These are phyloP conservation scores for Fragaria vesca DNA, from an alignment of 306 rosid species.

Conservation along the genomic window DNA sequence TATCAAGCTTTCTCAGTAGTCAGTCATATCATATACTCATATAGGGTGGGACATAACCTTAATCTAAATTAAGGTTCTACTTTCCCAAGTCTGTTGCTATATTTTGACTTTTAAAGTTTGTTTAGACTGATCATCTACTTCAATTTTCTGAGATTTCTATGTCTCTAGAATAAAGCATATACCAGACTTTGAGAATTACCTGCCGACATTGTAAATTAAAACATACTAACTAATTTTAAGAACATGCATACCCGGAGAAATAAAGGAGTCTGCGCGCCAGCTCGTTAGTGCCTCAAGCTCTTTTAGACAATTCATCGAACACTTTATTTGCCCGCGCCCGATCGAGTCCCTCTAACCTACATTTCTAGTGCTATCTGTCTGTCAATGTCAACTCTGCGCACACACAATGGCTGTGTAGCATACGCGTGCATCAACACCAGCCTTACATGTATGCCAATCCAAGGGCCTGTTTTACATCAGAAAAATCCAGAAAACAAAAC, in stretches of 20 bases:
- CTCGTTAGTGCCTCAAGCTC: not conserved
- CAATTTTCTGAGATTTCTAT: not conserved
- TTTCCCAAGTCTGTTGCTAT: not conserved
- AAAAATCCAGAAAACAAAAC: not conserved
- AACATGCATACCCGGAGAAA: not conserved
- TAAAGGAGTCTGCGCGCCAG: not conserved
- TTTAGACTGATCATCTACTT: not conserved
- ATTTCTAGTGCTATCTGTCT: not conserved
- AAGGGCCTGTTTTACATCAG: not conserved
- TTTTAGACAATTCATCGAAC: not conserved
- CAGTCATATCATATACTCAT: not conserved
- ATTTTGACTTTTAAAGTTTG: not conserved
- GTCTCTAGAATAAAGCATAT: not conserved
- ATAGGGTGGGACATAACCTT: not conserved
- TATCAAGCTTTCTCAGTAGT: not conserved
- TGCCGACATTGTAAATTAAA: not conserved
- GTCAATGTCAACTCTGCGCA: not conserved
- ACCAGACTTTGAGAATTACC: not conserved
- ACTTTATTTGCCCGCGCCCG: not conserved
- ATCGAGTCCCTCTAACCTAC: not conserved
- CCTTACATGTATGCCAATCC: not conserved
- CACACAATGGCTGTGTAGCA: not conserved
- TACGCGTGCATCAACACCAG: constrained; percentile 1
- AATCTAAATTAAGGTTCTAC: not conserved
- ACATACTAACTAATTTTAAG: not conserved